Evolutionary conservation across 2,329 filamentous ascomycete species (phyloP).

Genomic region (Aspergillus sp.): DNA sequence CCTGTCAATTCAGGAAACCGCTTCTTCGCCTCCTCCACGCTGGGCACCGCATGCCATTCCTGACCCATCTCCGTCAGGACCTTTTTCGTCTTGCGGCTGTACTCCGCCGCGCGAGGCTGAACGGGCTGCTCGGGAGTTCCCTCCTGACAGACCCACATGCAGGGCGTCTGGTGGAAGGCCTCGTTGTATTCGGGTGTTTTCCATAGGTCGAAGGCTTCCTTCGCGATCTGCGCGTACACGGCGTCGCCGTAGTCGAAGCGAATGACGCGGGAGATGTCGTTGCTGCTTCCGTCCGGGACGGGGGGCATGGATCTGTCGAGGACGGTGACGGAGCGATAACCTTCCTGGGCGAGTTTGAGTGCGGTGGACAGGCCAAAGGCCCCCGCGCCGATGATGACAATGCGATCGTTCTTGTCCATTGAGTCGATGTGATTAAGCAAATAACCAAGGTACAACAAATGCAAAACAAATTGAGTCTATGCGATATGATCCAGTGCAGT

Average conservation of each 20-base stretch:
- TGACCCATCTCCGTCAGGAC: constrained; percentile 25
- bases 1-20: constrained; percentile 22
- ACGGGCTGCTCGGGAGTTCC: constrained; percentile 17
- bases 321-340: constrained; percentile 29
- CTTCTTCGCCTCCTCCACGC: constrained; percentile 15
- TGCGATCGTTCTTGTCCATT: constrained; percentile 23
- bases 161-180: constrained; percentile 23
- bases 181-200: constrained; percentile 42
- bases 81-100: constrained; percentile 21
- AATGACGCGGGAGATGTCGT: constrained; percentile 41
- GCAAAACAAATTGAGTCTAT: too few species aligned
- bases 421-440: too few species aligned
- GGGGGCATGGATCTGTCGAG: constrained; percentile 34
- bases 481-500: too few species aligned
- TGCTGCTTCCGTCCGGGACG: constrained; percentile 38
- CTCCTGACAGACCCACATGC: constrained; percentile 25
- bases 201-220: constrained; percentile 67
- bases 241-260: constrained; percentile 68
- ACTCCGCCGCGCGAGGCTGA: constrained; percentile 19
- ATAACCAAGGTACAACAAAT: too few species aligned
- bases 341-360: constrained; percentile 22
- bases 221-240: constrained; percentile 69
- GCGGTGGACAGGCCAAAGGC: constrained; percentile 28
- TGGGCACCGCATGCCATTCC: constrained; percentile 20
- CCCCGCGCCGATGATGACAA: constrained; percentile 29